phyloP scores from a whole-genome alignment of 2,329 filamentous ascomycete species.

The Uncinocarpus reesii region DNA sequence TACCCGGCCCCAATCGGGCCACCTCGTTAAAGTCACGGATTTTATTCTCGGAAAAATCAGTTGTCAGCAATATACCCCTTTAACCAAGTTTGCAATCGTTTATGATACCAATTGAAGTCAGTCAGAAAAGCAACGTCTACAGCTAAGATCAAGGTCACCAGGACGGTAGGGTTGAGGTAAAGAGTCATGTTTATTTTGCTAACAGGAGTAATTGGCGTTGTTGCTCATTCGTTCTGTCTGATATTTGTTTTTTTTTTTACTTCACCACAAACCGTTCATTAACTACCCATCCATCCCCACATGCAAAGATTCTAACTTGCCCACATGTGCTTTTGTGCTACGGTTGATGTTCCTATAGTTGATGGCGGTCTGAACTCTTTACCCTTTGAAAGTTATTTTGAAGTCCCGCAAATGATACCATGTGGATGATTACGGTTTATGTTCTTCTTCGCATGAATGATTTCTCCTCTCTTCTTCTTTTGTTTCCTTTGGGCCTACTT shows the following conservation, averaged over 20 bases:
- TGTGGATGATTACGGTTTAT: slow-evolving; percentile 14
- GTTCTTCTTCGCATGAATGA: background rate
- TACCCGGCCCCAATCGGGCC: slow-evolving; percentile 86
- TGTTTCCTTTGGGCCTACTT: slow-evolving; percentile 15
- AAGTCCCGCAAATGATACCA: slow-evolving; percentile 12
- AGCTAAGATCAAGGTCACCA: slow-evolving; percentile 9
- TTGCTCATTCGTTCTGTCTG: background rate
- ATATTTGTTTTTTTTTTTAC: slow-evolving; percentile 11
- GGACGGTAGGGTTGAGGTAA: slow-evolving; percentile 9
- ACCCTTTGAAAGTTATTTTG: slow-evolving; percentile 10
- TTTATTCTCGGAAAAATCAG: slow-evolving; percentile 10
- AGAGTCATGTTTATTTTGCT: slow-evolving; percentile 6
- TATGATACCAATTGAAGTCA: slow-evolving; percentile 18
- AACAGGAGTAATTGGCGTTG: slow-evolving; percentile 3
- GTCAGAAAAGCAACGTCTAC: slow-evolving; percentile 9
- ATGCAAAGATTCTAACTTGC: slow-evolving; percentile 25
- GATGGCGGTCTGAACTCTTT: slow-evolving; percentile 10
- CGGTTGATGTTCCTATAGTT: slow-evolving; percentile 21
- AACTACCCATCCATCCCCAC: background rate
- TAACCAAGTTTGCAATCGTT: slow-evolving; percentile 17
- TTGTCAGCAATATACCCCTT: slow-evolving; percentile 35
- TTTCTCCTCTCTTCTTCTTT: slow-evolving; percentile 14
- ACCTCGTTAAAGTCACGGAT: slow-evolving; percentile 63
- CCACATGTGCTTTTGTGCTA: slow-evolving; percentile 15
- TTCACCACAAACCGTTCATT: slow-evolving; percentile 17